Percentiles rank a stretch among this genome's conserved stretches.
Conservation (phyloP, 169 alveolate species). For the Plasmodium gaboni region DNA sequence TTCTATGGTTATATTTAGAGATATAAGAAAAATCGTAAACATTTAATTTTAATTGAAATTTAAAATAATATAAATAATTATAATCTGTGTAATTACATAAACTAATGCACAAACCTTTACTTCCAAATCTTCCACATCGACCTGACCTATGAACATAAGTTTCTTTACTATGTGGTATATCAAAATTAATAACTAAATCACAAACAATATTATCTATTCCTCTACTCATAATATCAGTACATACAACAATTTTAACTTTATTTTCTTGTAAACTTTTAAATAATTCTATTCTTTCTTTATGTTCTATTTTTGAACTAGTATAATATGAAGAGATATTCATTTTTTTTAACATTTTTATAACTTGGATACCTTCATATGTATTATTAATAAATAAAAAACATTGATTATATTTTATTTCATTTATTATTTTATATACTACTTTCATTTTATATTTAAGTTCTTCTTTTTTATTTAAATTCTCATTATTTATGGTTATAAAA, state of each 20-base stretch:
- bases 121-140: conserved; percentile 91
- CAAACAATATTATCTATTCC: conserved; percentile 91
- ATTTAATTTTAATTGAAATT: conserved; percentile 24
- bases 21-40: conserved; percentile 44
- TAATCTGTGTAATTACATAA: conserved; percentile 77
- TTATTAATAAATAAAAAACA: conserved; percentile 59
- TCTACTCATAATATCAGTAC: conserved; percentile 93
- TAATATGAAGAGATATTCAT: conserved; percentile 76
- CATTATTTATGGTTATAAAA: conserved; percentile 50
- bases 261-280: conserved; percentile 51
- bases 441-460: conserved; percentile 59
- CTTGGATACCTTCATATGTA: conserved; percentile 63
- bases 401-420: conserved; percentile 29
- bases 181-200: conserved; percentile 92
- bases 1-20: not conserved
- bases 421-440: conserved; percentile 36
- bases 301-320: conserved; percentile 80
- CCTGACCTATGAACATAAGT: conserved; percentile 93
- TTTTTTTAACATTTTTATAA: conserved; percentile 68
- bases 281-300: conserved; percentile 75
- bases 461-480: conserved; percentile 36
- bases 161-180: conserved; percentile 89
- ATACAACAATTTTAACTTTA: conserved; percentile 85
- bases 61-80: conserved; percentile 38
- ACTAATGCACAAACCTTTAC: conserved; percentile 88